Conservation (phyloP, 305 asterid genomes). For the Fraxinus paxiana region DNA sequence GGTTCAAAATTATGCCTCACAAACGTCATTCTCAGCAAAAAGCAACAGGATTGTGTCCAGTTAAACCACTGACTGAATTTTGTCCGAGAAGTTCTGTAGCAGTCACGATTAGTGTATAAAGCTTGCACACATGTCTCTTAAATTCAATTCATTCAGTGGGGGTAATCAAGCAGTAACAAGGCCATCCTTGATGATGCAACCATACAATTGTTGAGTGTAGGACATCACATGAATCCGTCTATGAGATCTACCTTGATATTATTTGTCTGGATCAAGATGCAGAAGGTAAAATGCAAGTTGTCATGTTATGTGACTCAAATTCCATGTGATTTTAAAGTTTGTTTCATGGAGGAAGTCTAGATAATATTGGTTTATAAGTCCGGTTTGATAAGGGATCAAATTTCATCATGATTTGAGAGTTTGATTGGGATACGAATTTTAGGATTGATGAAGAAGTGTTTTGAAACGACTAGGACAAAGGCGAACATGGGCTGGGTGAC, state of each 20-base stretch:
- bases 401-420: too few relatives aligned
- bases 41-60: not conserved
- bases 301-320: not conserved
- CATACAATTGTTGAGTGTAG: not conserved
- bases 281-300: not conserved
- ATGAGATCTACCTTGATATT: not conserved
- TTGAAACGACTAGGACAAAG: not conserved
- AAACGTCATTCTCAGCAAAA: not conserved
- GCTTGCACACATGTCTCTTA: not conserved
- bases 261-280: not conserved
- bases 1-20: not conserved
- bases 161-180: not conserved
- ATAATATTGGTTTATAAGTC: too few relatives aligned
- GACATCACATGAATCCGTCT: not conserved
- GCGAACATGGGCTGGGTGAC: not conserved
- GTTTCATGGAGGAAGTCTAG: too few relatives aligned
- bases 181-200: not conserved
- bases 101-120: not conserved
- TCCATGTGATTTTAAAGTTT: too few relatives aligned
- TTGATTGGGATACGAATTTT: too few relatives aligned
- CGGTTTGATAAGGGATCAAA: too few relatives aligned
- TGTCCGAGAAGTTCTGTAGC: not conserved
- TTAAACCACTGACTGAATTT: not conserved
- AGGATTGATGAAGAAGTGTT: not conserved
- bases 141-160: not conserved